Evolutionary conservation across 1,139 yeast genomes (phyloP).

Genomic region (Taphrina pruni): DNA sequence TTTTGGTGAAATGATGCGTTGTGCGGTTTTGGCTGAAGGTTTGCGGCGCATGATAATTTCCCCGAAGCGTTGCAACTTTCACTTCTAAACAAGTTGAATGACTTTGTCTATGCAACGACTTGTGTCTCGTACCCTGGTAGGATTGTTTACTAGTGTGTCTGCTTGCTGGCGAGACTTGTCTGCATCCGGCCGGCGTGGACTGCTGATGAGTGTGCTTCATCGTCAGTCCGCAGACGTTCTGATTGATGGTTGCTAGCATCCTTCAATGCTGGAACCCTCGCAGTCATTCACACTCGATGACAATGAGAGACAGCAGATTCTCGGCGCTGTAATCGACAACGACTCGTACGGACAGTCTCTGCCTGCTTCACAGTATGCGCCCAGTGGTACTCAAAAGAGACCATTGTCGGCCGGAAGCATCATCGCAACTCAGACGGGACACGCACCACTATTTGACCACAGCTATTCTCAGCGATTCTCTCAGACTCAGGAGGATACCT

Average conservation of each 20-base stretch:
- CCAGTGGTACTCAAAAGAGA: not conserved
- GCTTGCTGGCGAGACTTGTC: not conserved
- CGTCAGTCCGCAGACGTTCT: not conserved
- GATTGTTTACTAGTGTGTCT: too few species aligned
- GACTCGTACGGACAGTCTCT: not conserved
- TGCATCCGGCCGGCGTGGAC: not conserved
- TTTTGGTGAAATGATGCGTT: too few species aligned
- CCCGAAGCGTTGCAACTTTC: not conserved
- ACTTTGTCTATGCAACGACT: not conserved
- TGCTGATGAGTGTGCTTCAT: too few species aligned
- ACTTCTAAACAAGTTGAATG: not conserved
- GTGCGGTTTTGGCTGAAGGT: too few species aligned
- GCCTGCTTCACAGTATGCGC: not conserved
- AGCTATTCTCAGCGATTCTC: conserved; percentile 27
- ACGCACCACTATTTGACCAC: conserved; percentile 13
- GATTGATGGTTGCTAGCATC: not conserved
- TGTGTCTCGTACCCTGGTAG: too few species aligned
- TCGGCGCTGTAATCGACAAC: not conserved
- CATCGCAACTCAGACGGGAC: not conserved
- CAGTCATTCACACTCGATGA: conserved; percentile 30
- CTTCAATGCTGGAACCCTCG: conserved; percentile 9
- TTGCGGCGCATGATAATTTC: too few species aligned
- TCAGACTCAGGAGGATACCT: conserved; percentile 38
- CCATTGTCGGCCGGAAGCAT: not conserved
- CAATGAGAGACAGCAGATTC: conserved; percentile 16